Percentiles rank a stretch among this genome's conserved stretches.
Evolutionary conservation across 2,329 filamentous ascomycete species (phyloP).

Genomic region (Venturia pyrina): DNA sequence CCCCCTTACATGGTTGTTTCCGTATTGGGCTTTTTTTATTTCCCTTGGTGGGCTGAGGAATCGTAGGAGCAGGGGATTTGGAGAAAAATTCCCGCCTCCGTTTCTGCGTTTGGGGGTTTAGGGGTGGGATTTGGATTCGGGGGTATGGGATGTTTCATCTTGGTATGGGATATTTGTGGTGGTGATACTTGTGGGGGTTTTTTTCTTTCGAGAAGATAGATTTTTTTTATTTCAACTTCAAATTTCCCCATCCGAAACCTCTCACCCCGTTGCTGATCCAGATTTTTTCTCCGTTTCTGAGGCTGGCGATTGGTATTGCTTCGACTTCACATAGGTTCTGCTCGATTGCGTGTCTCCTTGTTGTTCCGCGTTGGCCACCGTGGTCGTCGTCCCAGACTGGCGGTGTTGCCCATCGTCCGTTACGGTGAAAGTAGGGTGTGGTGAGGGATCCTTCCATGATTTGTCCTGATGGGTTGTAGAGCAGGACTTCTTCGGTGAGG

Average conservation of each 20-base stretch:
- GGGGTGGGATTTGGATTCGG: too few relatives aligned
- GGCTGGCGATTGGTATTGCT: constrained; percentile 43
- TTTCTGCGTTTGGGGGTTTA: too few relatives aligned
- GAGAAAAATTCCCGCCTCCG: too few relatives aligned
- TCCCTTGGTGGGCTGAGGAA: not conserved
- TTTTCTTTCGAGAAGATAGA: not conserved
- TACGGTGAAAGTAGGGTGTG: constrained; percentile 70
- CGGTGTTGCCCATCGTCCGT: constrained; percentile 70
- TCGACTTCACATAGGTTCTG: constrained; percentile 57
- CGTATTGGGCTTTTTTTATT: not conserved
- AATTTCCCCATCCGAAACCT: constrained; percentile 47
- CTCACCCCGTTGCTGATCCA: constrained; percentile 85
- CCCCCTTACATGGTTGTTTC: not conserved
- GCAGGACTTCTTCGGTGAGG: constrained; percentile 56
- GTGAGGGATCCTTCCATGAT: constrained; percentile 82
- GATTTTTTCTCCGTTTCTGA: constrained; percentile 64
- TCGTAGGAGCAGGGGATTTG: not conserved
- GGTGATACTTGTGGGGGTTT: not conserved
- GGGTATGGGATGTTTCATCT: not conserved
- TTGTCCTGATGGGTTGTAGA: constrained; percentile 54
- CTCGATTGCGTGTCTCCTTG: constrained; percentile 71
- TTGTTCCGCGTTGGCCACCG: constrained; percentile 72
- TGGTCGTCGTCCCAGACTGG: constrained; percentile 42
- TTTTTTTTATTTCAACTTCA: not conserved
- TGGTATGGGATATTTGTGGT: not conserved